Evolutionary conservation across 495 filamentous ascomycete genomes (phyloP), one percentile per base, ranked within the genome.

Genomic region (Daldinia caldariorum): DNA sequence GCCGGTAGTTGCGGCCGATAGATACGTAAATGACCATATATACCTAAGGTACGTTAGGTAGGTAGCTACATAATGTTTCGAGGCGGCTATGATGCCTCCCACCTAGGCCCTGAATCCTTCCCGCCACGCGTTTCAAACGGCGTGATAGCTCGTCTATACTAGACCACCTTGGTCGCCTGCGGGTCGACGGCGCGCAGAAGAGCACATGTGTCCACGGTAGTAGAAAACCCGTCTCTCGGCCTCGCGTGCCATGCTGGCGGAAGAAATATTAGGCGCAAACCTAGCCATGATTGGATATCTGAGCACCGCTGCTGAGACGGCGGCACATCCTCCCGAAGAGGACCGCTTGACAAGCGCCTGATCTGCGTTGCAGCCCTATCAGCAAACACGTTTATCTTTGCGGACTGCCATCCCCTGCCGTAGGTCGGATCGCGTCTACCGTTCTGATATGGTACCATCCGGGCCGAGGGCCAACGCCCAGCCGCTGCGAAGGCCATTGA

Each of bases 281-380:
- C 53, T 10, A 10, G 53, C 39, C 57, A 65, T 61, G 61, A 70
- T 70, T 73, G 70, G 70, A 70, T 63, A 35, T 35, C 53, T 58
- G 66, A 56, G 43, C 58, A 66, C 63, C 58, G 60, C 32, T 66
- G 35, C 54, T 70, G 70, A 73, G 66, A 70, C 66, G 31, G 38
- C 66, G 70, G 70, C 39, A 66, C 62, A 68, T 72, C 65, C 64
- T 68, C 61, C 65, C 60, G 64, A 54, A 35, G 54, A 71, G 58
- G 61, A 55, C 54, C 69, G 69, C 69, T 67, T 45, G 26, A 64
- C 56, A 72, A 57, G 60, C 69, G 69, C 64, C 69, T 61, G 59
- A 38, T 63, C 45, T 49, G 35, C 31, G 16, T 54, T 54, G 56
- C 35, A 35, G 55, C 56, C 53, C 35, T 59, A 47, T 20, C 9